Evolutionary conservation across 352 stramenopile genomes (phyloP).

Genomic region (Saprolegnia parasitica): DNA sequence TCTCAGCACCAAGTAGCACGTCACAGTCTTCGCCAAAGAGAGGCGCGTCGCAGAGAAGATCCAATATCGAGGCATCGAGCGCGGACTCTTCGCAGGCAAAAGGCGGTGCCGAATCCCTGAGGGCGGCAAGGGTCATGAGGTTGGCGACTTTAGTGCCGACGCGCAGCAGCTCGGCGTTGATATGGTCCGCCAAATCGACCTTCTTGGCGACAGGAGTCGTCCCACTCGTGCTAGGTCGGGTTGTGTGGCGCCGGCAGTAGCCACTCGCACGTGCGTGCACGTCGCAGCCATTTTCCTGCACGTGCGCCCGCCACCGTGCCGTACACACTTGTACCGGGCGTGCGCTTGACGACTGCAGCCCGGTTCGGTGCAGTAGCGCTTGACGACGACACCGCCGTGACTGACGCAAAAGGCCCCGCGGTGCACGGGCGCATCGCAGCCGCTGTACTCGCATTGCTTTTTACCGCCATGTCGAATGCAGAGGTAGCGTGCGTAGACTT

Average conservation of each 20-base stretch:
- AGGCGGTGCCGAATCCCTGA: too few species aligned
- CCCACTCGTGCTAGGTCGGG: not conserved
- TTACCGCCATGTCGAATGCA: not conserved
- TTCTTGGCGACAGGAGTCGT: too few species aligned
- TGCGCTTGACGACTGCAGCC: conserved; percentile 10
- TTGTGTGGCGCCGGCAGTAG: not conserved
- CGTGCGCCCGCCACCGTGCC: conserved; percentile 6
- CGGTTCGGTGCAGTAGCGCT: conserved; percentile 2
- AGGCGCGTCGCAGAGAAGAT: too few species aligned
- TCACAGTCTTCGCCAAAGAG: too few species aligned
- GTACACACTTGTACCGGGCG: conserved; percentile 15
- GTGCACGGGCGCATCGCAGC: not conserved
- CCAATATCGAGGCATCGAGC: too few species aligned
- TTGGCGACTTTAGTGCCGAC: too few species aligned
- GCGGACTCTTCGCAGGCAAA: too few species aligned
- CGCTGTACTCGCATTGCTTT: not conserved
- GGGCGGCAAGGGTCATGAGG: too few species aligned
- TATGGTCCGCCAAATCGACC: too few species aligned
- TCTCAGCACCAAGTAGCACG: too few species aligned
- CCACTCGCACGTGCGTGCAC: conserved; percentile 6
- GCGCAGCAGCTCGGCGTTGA: too few species aligned
- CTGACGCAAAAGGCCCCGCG: not conserved
- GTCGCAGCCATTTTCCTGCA: not conserved
- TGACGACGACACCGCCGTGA: not conserved
- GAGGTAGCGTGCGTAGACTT: conserved; percentile 6